Conservation (phyloP, 2,329 filamentous ascomycete genomes). For the Raffaelea arxii region DNA sequence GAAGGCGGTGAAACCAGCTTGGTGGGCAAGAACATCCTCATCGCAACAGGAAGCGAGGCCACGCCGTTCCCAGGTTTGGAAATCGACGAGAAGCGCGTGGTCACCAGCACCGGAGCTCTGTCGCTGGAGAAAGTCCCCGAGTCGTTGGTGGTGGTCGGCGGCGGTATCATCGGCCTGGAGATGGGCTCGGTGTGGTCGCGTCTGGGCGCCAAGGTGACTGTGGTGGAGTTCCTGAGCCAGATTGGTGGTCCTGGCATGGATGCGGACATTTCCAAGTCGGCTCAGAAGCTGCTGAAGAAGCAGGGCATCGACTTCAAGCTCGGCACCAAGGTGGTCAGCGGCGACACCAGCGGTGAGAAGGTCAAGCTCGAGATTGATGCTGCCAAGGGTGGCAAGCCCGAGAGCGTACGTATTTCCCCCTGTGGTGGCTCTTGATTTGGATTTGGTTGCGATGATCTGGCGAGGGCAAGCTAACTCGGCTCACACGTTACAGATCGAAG, state of each 20-base stretch:
- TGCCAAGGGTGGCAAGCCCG: conserved; percentile 91
- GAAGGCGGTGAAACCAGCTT: conserved; percentile 87
- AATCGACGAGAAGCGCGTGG: conserved; percentile 94
- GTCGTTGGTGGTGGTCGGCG: conserved; percentile 94
- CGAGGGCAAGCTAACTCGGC: neutral
- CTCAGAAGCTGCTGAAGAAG: conserved; percentile 89
- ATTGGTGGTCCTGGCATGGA: conserved; percentile 99
- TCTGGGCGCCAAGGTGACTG: conserved; percentile 86
- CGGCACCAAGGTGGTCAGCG: conserved; percentile 85
- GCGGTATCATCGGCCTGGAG: conserved; percentile 96
- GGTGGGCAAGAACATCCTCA: conserved; percentile 92
- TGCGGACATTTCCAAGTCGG: conserved; percentile 77
- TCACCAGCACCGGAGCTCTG: conserved; percentile 93
- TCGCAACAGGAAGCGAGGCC: conserved; percentile 90
- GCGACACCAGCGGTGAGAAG: conserved; percentile 68
- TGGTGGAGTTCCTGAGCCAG: conserved; percentile 92
- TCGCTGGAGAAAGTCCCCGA: conserved; percentile 83
- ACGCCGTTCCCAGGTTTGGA: conserved; percentile 94
- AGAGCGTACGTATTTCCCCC: conserved; percentile 53
- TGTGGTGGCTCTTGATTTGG: neutral
- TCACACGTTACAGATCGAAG: conserved; percentile 57
- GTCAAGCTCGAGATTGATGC: conserved; percentile 81
- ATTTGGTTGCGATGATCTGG: neutral
- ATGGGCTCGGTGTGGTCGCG: conserved; percentile 98
- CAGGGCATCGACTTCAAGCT: conserved; percentile 98